Evolutionary conservation across 805 yeast species (phyloP), one percentile per base, ranked within the genome.

Genomic region (Kregervanrija pseudodelftensis): DNA sequence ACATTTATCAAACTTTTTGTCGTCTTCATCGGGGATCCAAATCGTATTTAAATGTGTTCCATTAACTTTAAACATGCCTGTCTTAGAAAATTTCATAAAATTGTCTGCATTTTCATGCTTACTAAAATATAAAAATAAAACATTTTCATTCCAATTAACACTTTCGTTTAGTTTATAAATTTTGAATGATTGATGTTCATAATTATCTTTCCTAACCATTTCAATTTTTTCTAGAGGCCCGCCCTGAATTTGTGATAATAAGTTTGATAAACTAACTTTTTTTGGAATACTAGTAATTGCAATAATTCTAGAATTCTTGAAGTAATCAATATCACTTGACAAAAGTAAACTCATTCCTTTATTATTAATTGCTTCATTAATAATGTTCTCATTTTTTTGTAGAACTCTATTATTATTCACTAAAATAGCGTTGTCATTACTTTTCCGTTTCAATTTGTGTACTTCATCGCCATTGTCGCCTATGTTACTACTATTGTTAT

Each of bases 201-300:
- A 39, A 14, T 48, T 51, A n/a, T 54, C 57, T 17, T 43, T 53
- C 30, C 48, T 49, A 14, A 54, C 42, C 30, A 67, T 52, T 11
- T 60, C 64, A 4, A 81, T 53, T 41, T 69, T 71, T 49, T 82
- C 86, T 41, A 85, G 60, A 0, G 87, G 85, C 0, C 95, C 95
- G 2, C 93, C 90, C 51, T 70, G 66, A 0, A 82, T 65, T 43
- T 77, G 83, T 1, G 77, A 56, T 14, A 85, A 51, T 9, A 83
- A 62, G 34, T 77, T 66, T 16, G 67, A 67, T 8, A 79, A 50
- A 8, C 82, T 79, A 8, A 76, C 68, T 30, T 58, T 54, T 0
- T 54, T 46, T 8, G 54, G 58, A 10, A 63, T 54, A 37, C 50
- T 50, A 5, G 58, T 48, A 9, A 60, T 45, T 15, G 50, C 49